These are phyloP conservation scores for Kodamaea leandrae DNA, from an alignment of 805 yeast species.

Conservation along the genomic window DNA sequence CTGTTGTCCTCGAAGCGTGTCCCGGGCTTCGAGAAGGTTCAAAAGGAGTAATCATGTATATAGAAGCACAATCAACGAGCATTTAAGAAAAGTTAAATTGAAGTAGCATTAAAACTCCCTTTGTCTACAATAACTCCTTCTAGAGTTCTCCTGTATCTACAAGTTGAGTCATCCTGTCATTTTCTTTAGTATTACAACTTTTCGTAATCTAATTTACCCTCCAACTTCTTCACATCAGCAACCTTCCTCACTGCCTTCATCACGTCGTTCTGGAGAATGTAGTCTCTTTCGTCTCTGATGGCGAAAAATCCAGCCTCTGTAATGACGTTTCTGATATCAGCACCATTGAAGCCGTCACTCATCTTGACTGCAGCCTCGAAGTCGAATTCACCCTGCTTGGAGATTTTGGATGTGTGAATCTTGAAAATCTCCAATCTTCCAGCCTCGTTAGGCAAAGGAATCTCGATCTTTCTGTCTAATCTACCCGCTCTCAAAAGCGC, in stretches of 20 bases:
- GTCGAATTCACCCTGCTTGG: conserved; percentile 93
- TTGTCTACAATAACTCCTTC: too few species aligned
- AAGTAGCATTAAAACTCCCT: too few species aligned
- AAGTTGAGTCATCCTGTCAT: not conserved
- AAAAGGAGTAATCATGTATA: conserved; percentile 9
- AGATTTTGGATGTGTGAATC: conserved; percentile 82
- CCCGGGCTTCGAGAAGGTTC: conserved; percentile 28
- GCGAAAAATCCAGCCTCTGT: conserved; percentile 99
- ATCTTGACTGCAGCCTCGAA: conserved; percentile 96
- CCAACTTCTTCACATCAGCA: conserved; percentile 93
- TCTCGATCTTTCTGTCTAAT: conserved; percentile 93
- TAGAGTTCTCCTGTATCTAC: too few species aligned
- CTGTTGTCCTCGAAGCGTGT: conserved; percentile 28
- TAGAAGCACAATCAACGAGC: not conserved
- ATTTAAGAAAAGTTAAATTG: too few species aligned
- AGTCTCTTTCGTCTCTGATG: conserved; percentile 95
- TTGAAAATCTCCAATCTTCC: conserved; percentile 93
- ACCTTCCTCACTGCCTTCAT: conserved; percentile 99
- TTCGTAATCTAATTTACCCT: conserved; percentile 93
- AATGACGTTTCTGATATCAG: conserved; percentile 92
- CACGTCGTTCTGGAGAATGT: conserved; percentile 86
- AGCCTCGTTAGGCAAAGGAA: conserved; percentile 91
- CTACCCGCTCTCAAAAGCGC: conserved; percentile 97
- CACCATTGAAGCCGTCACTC: conserved; percentile 99
- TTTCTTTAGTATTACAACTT: conserved; percentile 54